Evolutionary conservation across 2,329 filamentous ascomycete species (phyloP), one percentile per base, ranked within the genome.

Genomic region (Colletotrichum brevisporum): DNA sequence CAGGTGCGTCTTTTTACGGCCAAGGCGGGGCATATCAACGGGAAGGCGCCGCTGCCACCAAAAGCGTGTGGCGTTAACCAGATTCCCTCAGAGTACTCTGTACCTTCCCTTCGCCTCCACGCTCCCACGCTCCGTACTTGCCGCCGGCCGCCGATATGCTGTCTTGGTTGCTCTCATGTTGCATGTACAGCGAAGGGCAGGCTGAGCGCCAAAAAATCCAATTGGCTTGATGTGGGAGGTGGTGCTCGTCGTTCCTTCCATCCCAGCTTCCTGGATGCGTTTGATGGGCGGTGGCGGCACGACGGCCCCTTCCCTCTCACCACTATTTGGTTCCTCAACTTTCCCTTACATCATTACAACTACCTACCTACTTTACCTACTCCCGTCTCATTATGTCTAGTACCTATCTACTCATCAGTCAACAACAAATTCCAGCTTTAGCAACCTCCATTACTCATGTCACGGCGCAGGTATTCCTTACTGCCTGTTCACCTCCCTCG

Each of bases 1-100:
- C n/a, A 69, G 61, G 66, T 69, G 66, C 61, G 66, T 69, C 66
- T 69, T 69, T 68, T 69, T 65, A 59, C 66, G 36, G 66, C 63
- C 54, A 51, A 54, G 66, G 66, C 61, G 66, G 66, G 66, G 60
- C 47, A 58, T 65, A 58, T 65, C 50, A 54, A 47, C 53, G 52
- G 59, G 52, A 67, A 63, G 59, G 52, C 41, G 63, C 63, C 54
- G 63, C 39, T 31, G 10, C 9, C 9, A 31, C 27, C 24, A 31
- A 58, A 52, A 36, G 16, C 52, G 27, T 27, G 52, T 63, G 64
- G 64, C 64, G 61, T 69, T 65, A 65, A 47, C 13, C 48, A n/a
- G 61, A 69, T 65, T 60, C 59, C 57, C 48, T 61, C 48, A 27
- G 39, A 31, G 59, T 54, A 48, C 41, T 43, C 16, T 31, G 1